Base-by-base conservation (phyloP, 1,284 basidiomycete species). In the Cutaneotrichosporon daszewskae region DNA sequence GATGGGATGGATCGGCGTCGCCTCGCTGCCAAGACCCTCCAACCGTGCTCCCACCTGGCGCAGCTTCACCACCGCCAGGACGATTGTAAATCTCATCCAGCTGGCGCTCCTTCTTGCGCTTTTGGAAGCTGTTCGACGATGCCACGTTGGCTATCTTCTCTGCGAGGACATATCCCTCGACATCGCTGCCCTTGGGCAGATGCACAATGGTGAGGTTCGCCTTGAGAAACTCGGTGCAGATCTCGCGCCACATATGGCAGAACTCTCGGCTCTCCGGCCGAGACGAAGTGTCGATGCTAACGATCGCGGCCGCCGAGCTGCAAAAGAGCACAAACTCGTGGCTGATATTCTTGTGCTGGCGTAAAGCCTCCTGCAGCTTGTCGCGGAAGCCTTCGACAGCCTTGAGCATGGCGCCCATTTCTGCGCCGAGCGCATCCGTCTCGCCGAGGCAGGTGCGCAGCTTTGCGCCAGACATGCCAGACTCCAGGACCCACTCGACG, bases 91-190 rank as follows among this genome's bases (percentile, higher is more conserved):
- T 48, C 3, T 66, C 60, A 1, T 60, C 43, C 13, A 69, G 29
- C 2, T 42, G 47, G 20, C 60, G 57, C 17, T 68, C 61, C 46
- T 67, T 67, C 32, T 56, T 59, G 28, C 57, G 54, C 37, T 64
- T 66, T 3, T 57, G 38, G 37, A 64, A 68, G 20, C 58, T 62
- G 44, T 70, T 72, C 27, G 60, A 59, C 11, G 67, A 61, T 0
- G 59, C 68, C 2, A 64, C 61, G n/a, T 54, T 57, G 14, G 69
- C 68, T 32, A 68, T 70, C 43, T 65, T 66, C 44, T 63, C 58
- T 3, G 69, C 62, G 4, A 72, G 53, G 14, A 60, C 54, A 33
- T 60, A 60, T 4, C 69, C 69, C 27, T 68, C 65, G 13, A 70
- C 57, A 7, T 51, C 50, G 48, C 49, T 56, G 24, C 59, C 54